phyloP scores from a whole-genome alignment of 129 eudicot genomes.

The Sambucus nigra region DNA sequence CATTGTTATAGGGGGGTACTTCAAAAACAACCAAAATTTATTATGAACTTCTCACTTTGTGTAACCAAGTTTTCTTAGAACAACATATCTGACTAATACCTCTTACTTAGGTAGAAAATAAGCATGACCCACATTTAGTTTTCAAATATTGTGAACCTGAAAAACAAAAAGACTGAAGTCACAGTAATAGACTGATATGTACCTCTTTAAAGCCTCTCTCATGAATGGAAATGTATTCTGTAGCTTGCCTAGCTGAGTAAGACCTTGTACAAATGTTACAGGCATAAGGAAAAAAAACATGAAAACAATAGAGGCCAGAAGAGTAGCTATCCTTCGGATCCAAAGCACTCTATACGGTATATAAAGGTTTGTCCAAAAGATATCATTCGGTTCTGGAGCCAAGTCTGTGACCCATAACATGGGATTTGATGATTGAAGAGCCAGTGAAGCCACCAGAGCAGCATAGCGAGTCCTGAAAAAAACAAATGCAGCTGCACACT shows the following conservation, averaged over 20 bases:
- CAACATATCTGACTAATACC: too few species aligned
- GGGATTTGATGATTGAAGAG: slow-evolving; percentile 71
- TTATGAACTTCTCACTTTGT: too few species aligned
- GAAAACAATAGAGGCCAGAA: slow-evolving; percentile 51
- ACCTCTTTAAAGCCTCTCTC: slow-evolving; percentile 42
- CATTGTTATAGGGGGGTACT: too few species aligned
- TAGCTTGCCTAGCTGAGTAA: slow-evolving; percentile 42
- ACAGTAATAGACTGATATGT: slow-evolving; percentile 3
- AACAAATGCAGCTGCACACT: slow-evolving; percentile 80
- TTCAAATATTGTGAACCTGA: too few species aligned
- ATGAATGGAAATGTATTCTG: slow-evolving; percentile 51
- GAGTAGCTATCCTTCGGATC: slow-evolving; percentile 61
- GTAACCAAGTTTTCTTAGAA: too few species aligned
- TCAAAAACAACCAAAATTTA: too few species aligned
- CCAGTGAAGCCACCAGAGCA: slow-evolving; percentile 68
- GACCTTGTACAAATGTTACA: slow-evolving; percentile 73
- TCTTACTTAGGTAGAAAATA: too few species aligned
- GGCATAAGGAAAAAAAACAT: slow-evolving; percentile 70
- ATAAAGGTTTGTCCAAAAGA: slow-evolving; percentile 73
- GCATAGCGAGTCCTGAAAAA: slow-evolving; percentile 87
- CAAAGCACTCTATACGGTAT: slow-evolving; percentile 70
- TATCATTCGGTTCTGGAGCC: slow-evolving; percentile 85
- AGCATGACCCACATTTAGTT: too few species aligned
- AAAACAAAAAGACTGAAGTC: too few species aligned
- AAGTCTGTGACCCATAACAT: slow-evolving; percentile 78